phyloP scores from a whole-genome alignment of 139 green algal genomes.

The Chlamydomonas eustigma region DNA sequence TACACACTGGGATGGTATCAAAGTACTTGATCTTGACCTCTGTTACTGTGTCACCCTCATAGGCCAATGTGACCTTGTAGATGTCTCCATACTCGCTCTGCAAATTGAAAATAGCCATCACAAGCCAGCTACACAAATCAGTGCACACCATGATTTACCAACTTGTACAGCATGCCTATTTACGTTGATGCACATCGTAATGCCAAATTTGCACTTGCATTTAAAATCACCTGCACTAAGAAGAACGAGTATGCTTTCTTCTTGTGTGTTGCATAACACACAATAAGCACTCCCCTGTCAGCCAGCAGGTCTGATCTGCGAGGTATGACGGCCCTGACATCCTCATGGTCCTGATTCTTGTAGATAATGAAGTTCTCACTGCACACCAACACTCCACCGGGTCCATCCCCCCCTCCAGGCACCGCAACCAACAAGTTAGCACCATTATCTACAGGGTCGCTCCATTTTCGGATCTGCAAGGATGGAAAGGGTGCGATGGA shows the following conservation, averaged over 20 bases:
- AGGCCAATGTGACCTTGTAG: constrained; percentile 89
- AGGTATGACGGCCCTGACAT: constrained; percentile 88
- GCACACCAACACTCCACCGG: constrained; percentile 91
- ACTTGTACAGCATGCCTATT: no score
- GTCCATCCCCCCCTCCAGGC: constrained; percentile 80
- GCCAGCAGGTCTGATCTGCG: constrained; percentile 71
- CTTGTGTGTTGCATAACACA: constrained; percentile 74
- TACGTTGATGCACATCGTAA: no score
- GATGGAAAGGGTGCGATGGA: no score
- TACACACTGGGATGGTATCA: constrained; percentile 86
- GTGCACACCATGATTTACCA: no score
- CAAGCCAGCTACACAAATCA: no score
- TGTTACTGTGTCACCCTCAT: constrained; percentile 68
- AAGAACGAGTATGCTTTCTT: constrained; percentile 93
- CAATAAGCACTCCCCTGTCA: constrained; percentile 88
- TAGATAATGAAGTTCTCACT: constrained; percentile 98
- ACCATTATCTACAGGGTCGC: constrained; percentile 90
- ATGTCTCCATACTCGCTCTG: constrained; percentile 98
- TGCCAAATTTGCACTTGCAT: no score
- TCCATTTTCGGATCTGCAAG: constrained; percentile 78
- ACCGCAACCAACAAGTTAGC: constrained; percentile 95
- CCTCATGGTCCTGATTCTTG: constrained; percentile 65
- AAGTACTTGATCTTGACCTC: constrained; percentile 97
- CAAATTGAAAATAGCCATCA: constrained; percentile 14
- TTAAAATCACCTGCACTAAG: constrained; percentile 86